These are phyloP conservation scores for Daldinia sp. DNA, from an alignment of 2,329 filamentous ascomycete species.

Conservation along the genomic window DNA sequence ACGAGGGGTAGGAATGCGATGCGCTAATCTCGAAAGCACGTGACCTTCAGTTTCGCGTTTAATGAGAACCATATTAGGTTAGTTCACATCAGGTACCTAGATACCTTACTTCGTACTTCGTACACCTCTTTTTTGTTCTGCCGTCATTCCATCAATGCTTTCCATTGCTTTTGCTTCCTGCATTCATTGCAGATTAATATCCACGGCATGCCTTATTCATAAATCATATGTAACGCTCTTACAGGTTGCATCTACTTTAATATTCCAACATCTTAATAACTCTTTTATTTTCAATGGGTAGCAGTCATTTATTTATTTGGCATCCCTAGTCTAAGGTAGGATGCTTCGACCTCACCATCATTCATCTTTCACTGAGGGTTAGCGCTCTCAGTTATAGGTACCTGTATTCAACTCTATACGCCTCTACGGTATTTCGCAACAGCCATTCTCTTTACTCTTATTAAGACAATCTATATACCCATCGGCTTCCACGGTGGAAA, in stretches of 20 bases:
- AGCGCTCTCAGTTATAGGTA: no score
- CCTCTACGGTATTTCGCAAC: no score
- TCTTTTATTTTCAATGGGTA: no score
- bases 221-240: background rate
- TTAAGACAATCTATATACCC: constrained; percentile 2
- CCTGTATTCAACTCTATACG: no score
- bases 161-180: background rate
- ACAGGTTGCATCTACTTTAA: background rate
- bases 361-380: no score
- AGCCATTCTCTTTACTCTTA: background rate
- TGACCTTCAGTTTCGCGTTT: constrained; percentile 35
- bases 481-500: background rate
- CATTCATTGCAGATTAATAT: background rate
- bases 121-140: background rate
- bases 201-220: background rate
- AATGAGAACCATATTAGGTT: constrained; percentile 5
- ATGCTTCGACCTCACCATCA: no score
- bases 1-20: constrained; percentile 26
- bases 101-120: no score
- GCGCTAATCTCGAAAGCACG: constrained; percentile 36
- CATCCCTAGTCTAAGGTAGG: no score
- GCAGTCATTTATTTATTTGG: no score
- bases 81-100: background rate
- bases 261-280: no score
- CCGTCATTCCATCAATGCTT: background rate